Conservation (phyloP, 441 rosid species). For the Mallotus japonicus region DNA sequence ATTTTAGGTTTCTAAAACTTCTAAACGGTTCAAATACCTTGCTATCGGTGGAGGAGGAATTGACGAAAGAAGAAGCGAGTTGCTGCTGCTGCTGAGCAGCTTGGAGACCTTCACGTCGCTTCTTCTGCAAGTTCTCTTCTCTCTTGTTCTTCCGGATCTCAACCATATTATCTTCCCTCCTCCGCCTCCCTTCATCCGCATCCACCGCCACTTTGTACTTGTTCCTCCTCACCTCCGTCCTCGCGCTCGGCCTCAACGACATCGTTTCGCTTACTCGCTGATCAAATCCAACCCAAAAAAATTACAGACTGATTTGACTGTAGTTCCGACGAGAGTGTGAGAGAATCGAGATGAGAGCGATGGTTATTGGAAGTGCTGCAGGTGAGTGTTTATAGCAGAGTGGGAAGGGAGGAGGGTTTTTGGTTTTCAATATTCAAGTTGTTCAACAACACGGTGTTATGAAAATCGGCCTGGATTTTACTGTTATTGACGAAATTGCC, state of each 20-base stretch:
- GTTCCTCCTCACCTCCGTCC: slow-evolving; percentile 70
- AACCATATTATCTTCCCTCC: slow-evolving; percentile 81
- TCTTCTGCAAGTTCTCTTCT: slow-evolving; percentile 79
- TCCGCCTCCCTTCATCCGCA: slow-evolving; percentile 75
- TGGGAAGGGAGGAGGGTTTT: slow-evolving; percentile 20
- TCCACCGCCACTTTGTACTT: slow-evolving; percentile 81
- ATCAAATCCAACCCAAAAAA: too few relatives aligned
- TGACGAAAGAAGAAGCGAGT: slow-evolving; percentile 33
- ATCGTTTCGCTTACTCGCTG: slow-evolving; percentile 27
- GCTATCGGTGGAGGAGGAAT: slow-evolving; percentile 47
- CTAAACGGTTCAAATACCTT: slow-evolving; percentile 34
- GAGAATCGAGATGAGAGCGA: too few relatives aligned
- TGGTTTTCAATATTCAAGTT: slow-evolving; percentile 8
- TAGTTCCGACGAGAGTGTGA: too few relatives aligned
- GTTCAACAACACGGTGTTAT: not conserved
- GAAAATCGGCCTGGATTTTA: slow-evolving; percentile 27
- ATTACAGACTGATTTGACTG: too few relatives aligned
- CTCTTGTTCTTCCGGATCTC: slow-evolving; percentile 82
- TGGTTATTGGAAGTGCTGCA: not conserved
- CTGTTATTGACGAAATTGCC: slow-evolving; percentile 40
- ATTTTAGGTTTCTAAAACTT: too few relatives aligned
- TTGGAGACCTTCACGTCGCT: slow-evolving; percentile 75
- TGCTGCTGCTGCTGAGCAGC: slow-evolving; percentile 23
- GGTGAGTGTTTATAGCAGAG: not conserved
- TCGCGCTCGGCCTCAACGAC: slow-evolving; percentile 78